Conservation (phyloP, 768 basidiomycete species). For the Bullera alba region DNA sequence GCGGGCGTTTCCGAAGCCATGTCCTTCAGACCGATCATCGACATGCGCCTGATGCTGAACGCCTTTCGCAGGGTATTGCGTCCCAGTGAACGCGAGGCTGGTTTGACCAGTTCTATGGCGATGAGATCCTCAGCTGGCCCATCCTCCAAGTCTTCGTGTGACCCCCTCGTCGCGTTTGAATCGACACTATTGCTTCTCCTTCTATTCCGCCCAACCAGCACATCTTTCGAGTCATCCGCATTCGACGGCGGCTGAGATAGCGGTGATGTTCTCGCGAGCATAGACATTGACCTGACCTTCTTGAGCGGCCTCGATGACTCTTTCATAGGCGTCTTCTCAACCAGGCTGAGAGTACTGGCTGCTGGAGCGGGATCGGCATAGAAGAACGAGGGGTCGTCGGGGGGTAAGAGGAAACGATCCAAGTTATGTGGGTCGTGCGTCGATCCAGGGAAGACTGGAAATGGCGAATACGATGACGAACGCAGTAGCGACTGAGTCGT, state of each 20-base stretch:
- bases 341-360: too few species aligned
- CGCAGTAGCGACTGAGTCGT: slow-evolving; percentile 19
- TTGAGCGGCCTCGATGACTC: neutral
- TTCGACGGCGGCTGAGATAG: slow-evolving; percentile 4
- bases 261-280: slow-evolving; percentile 1
- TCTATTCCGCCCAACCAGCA: neutral
- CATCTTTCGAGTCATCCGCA: neutral
- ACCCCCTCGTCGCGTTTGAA: neutral
- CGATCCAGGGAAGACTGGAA: slow-evolving; percentile 28
- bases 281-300: neutral
- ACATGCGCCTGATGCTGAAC: neutral
- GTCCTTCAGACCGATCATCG: neutral
- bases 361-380: slow-evolving; percentile 4
- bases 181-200: slow-evolving; percentile 1
- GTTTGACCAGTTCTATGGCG: neutral
- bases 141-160: neutral
- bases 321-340: neutral
- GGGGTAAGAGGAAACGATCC: slow-evolving; percentile 35
- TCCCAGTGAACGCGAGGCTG: neutral
- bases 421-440: slow-evolving; percentile 30
- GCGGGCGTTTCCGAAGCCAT: neutral
- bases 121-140: neutral
- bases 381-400: slow-evolving; percentile 27
- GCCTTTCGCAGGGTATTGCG: slow-evolving; percentile 4
- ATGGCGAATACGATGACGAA: slow-evolving; percentile 32